Evolutionary conservation across 768 basidiomycete species (phyloP).

Genomic region (Mrakia frigida): DNA sequence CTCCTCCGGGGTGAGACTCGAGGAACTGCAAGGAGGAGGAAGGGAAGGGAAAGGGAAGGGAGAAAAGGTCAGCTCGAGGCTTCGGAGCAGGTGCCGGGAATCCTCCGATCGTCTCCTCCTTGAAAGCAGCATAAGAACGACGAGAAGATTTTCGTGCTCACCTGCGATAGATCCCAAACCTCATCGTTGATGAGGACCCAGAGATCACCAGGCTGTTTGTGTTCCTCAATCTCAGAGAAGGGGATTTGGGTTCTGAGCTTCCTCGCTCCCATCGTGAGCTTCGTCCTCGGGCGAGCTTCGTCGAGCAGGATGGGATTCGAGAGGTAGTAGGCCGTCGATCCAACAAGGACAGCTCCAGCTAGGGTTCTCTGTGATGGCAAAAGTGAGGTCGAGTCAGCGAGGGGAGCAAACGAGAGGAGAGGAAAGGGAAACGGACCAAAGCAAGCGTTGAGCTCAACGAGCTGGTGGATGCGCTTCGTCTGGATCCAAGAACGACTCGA

Average conservation of each 20-base stretch:
- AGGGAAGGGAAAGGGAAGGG: neutral
- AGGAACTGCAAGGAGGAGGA: conserved; percentile 38
- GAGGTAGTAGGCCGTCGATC: neutral
- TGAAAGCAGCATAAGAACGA: too few relatives aligned
- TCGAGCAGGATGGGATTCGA: conserved; percentile 7
- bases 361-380: neutral
- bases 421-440: neutral
- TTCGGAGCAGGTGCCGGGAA: neutral
- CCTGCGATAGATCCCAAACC: conserved; percentile 43
- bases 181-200: conserved; percentile 44
- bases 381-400: neutral
- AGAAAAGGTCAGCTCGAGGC: neutral
- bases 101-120: neutral
- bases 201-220: conserved; percentile 37
- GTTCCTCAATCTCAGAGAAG: conserved; percentile 41
- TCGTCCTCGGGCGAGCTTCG: neutral
- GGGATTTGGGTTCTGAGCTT: conserved; percentile 34
- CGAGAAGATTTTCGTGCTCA: conserved; percentile 23
- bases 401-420: neutral
- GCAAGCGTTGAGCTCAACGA: neutral
- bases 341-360: neutral
- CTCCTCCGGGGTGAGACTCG: conserved; percentile 42
- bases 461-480: neutral
- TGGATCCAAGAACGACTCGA: neutral
- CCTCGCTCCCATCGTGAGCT: too few relatives aligned